These are phyloP conservation scores for Calonectria leucothoes DNA, from an alignment of 2,329 filamentous ascomycete species.

Conservation along the genomic window DNA sequence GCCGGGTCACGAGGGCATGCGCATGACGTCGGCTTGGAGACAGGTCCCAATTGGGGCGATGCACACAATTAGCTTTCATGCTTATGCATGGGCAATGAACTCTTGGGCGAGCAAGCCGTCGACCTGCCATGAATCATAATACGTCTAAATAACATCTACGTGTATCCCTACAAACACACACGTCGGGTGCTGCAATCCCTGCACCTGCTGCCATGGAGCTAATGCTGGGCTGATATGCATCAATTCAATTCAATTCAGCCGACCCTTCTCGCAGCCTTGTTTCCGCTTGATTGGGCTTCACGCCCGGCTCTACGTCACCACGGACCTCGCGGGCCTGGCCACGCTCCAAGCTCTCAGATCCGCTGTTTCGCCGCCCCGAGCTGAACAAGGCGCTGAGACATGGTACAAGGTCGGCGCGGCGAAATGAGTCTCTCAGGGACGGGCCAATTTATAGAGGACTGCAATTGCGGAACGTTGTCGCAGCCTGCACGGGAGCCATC, in stretches of 20 bases:
- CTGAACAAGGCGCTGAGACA: slow-evolving; percentile 7
- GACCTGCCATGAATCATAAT: background rate
- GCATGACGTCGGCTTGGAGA: background rate
- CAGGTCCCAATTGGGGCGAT: background rate
- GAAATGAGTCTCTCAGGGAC: background rate
- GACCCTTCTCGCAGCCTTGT: slow-evolving; percentile 26
- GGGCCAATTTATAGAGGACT: background rate
- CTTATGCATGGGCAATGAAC: background rate
- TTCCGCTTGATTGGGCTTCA: slow-evolving; percentile 33
- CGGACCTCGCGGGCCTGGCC: slow-evolving; percentile 12
- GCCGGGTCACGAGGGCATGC: slow-evolving; percentile 9
- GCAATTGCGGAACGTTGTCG: background rate
- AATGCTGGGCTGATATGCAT: background rate
- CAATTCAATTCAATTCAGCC: background rate
- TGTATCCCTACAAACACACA: background rate
- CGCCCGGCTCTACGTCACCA: slow-evolving; percentile 18
- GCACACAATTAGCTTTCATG: slow-evolving; percentile 10
- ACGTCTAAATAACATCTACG: background rate
- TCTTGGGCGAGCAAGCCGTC: background rate
- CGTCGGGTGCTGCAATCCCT: background rate
- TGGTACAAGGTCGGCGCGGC: background rate
- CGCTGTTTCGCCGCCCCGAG: slow-evolving; percentile 7
- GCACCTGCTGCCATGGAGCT: background rate
- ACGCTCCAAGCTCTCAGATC: slow-evolving; percentile 8
- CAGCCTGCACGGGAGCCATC: background rate